Evolutionary conservation across 495 filamentous ascomycete species (phyloP), one percentile per base, ranked within the genome.

Genomic region (Trypethelium eluteriae): DNA sequence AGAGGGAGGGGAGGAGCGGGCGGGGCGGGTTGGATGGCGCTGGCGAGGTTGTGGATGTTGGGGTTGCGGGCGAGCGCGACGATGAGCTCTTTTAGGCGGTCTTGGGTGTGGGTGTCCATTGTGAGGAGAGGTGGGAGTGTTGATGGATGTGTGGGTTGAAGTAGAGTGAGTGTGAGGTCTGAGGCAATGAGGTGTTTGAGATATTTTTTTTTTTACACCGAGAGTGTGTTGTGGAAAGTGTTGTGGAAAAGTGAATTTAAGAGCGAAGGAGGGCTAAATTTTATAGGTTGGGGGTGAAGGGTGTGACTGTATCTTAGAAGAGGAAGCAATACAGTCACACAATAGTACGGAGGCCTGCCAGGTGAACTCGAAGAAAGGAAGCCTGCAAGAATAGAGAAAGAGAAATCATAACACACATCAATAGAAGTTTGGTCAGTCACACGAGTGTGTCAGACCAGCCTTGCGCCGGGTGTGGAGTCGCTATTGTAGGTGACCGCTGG

Each of bases 401-500:
- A 18, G 6, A 9, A 36, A 14, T 1, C 25, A 59, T 35, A 59
- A 1, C 0, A 25, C 36, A 14, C 32, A 14, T 59, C 53, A 59
- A 59, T 59, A 36, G 53, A 18, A 36, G 32, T 36, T 59, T 59
- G 1, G 5, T 59, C 53, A n/a, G 53, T 36, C 53, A 59, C 53
- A 59, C 14, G 53, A 9, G 3, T 4, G 5, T 3, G 5, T 7
- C 32, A 5, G 34, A n/a, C 49, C 49, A 53, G 12, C 49, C 12
- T 14, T 25, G 49, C 10, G 18, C 11, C 49, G 16, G 11, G 49
- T 25, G 18, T 53, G 49, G 12, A 16, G 49, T 53, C 49, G 49
- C 49, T 59, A 59, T 59, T 59, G 53, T 59, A 3, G n/a, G 53
- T 59, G 53, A 59, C 32, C 53, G 25, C 25, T 25, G 32, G 36